These are phyloP conservation scores for Phytophthora agathidicida DNA, from an alignment of 352 stramenopile species.

Conservation along the genomic window DNA sequence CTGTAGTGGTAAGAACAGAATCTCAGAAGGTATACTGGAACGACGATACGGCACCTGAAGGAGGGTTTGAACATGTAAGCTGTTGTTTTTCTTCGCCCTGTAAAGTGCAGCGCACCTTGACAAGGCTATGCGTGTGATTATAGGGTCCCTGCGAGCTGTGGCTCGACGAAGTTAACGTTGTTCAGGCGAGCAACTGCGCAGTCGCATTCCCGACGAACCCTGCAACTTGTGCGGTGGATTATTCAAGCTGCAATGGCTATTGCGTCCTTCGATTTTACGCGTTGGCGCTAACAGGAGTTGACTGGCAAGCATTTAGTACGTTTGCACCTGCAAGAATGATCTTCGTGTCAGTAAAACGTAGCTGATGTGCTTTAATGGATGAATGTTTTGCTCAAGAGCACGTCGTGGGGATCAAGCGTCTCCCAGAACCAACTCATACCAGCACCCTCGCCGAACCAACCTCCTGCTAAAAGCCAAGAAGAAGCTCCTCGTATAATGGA, in stretches of 20 bases:
- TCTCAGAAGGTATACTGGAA: slow-evolving; percentile 25
- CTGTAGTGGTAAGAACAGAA: slow-evolving; percentile 18
- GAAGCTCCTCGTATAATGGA: slow-evolving; percentile 3
- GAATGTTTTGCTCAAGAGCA: slow-evolving; percentile 13
- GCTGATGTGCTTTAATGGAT: background rate
- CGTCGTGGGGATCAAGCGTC: slow-evolving; percentile 11
- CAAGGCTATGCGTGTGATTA: background rate
- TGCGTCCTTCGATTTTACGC: slow-evolving; percentile 61
- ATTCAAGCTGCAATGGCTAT: slow-evolving; percentile 37
- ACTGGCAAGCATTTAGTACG: slow-evolving; percentile 48
- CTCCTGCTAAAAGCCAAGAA: background rate
- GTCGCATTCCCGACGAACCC: slow-evolving; percentile 35
- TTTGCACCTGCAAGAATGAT: slow-evolving; percentile 1
- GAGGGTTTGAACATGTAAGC: slow-evolving; percentile 32
- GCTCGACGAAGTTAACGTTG: slow-evolving; percentile 39
- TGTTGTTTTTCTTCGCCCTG: background rate
- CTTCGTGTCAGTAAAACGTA: too few species aligned
- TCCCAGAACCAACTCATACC: background rate
- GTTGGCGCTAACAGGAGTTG: slow-evolving; percentile 34
- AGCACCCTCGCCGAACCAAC: background rate
- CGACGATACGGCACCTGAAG: slow-evolving; percentile 24
- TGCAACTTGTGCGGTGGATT: slow-evolving; percentile 48
- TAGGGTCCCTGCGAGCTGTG: slow-evolving; percentile 56
- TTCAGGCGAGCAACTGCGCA: slow-evolving; percentile 44
- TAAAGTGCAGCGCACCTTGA: background rate